phyloP scores from a whole-genome alignment of 2,329 filamentous ascomycete species.

The Sporothrix pseudoabietina region DNA sequence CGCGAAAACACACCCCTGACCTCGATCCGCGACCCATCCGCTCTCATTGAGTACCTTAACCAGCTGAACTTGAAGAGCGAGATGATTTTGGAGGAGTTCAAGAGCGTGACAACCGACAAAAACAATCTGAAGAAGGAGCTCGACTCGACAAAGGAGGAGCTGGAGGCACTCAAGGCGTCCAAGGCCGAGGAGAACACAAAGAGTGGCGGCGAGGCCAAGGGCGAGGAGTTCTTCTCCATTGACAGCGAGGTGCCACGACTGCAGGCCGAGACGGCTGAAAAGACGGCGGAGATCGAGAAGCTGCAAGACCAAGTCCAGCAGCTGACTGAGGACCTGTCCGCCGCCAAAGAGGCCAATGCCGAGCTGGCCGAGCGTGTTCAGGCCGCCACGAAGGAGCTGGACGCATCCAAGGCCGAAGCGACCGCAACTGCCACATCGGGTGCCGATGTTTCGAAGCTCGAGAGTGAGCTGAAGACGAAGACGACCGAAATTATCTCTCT shows the following conservation, averaged over 20 bases:
- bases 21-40: slow-evolving; percentile 81
- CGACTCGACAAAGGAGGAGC: slow-evolving; percentile 68
- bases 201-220: slow-evolving; percentile 34
- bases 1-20: slow-evolving; percentile 91
- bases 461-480: slow-evolving; percentile 49
- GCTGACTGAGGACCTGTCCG: slow-evolving; percentile 67
- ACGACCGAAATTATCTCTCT: slow-evolving; percentile 54
- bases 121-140: slow-evolving; percentile 77
- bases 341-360: slow-evolving; percentile 68
- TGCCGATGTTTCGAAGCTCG: slow-evolving; percentile 37
- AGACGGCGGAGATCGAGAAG: slow-evolving; percentile 66
- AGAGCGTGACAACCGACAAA: slow-evolving; percentile 78
- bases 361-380: slow-evolving; percentile 69
- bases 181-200: slow-evolving; percentile 41
- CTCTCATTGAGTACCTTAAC: slow-evolving; percentile 85
- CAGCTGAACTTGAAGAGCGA: slow-evolving; percentile 83
- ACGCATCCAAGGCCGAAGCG: slow-evolving; percentile 22
- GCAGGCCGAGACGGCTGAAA: slow-evolving; percentile 72
- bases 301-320: slow-evolving; percentile 69
- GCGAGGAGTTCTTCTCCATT: slow-evolving; percentile 86
- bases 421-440: background rate
- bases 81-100: slow-evolving; percentile 93
- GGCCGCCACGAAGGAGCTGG: slow-evolving; percentile 65
- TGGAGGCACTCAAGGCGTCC: slow-evolving; percentile 51
- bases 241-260: slow-evolving; percentile 83